Evolutionary conservation across 768 basidiomycete genomes (phyloP).

Genomic region (Suillus americanus): DNA sequence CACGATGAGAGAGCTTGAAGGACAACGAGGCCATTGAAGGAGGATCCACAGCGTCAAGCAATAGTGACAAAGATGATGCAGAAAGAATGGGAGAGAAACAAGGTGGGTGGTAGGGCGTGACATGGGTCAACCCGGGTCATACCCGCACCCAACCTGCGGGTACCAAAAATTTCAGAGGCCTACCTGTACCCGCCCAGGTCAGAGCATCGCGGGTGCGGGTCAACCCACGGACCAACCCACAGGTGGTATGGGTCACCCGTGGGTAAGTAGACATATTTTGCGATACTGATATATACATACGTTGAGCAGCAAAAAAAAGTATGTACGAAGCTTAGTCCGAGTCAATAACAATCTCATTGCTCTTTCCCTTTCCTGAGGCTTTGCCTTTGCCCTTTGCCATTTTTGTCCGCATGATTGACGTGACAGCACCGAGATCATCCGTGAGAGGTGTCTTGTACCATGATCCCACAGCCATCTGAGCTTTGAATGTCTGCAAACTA

Average conservation of each 20-base stretch:
- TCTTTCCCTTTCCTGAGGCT: background rate
- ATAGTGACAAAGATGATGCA: no score
- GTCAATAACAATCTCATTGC: background rate
- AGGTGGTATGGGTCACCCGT: background rate
- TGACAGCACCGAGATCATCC: slow-evolving; percentile 9
- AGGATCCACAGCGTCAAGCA: no score
- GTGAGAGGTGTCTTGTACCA: slow-evolving; percentile 28
- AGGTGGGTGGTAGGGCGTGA: no score
- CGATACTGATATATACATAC: background rate
- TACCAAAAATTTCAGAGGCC: no score
- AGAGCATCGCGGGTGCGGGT: no score
- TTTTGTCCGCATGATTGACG: background rate
- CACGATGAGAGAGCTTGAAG: no score
- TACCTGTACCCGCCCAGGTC: no score
- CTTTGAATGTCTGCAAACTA: slow-evolving; percentile 34
- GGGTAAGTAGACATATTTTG: background rate
- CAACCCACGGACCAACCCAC: no score
- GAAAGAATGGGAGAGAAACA: no score
- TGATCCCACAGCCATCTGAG: slow-evolving; percentile 32
- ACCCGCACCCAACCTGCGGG: no score
- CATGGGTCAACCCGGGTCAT: no score
- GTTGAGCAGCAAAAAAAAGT: background rate
- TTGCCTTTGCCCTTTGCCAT: background rate
- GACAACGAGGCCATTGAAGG: no score
- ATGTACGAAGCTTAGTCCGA: background rate